Evolutionary conservation across 2,329 filamentous ascomycete species (phyloP), one percentile per base, ranked within the genome.

Genomic region (Fusarium brachygibbosum): DNA sequence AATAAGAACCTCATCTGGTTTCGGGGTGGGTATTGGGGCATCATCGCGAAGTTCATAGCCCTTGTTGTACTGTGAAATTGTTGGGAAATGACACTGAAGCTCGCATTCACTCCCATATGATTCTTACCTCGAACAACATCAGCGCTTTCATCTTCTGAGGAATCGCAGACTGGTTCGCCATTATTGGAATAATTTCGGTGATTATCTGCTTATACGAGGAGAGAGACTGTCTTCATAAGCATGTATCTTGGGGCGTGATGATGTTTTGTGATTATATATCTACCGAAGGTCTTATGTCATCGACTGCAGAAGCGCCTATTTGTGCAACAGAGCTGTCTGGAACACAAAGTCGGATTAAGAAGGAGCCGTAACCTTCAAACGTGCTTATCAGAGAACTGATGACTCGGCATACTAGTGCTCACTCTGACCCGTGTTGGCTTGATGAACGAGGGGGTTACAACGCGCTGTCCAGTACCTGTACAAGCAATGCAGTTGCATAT

Each of bases 101-200:
- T 23, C 11, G 8, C 10, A 19, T 32, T 17, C 16, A 28, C 23
- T 13, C 16, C 9, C 6, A 11, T 16, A 19, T 14, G 5, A 12
- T n/a, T 45, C 53, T 44, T 60, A 71, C 66, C 58, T 67, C 58
- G n/a, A 72, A 34, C n/a, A 70, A 25, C 45, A 58, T 61, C 46
- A 70, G 58, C 19, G 66, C 58, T n/a, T 23, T 71, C 69, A 72
- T 71, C 17, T 32, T 65, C 34, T 51, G 28, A 8, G 69, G 62
- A 21, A 67, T 17, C 16, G 31, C 14, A 29, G 21, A 6, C 9
- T 58, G 35, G 1, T 29, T 16, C 2, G 38, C 28, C 62, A 63
- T 66, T 40, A 13, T 29, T n/a, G 7, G 5, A n/a, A 35, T 28
- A 16, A 16, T 29, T 14, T 28, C 11, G 23, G 9, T 16, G 14